Percentiles rank a stretch among this genome's conserved stretches.
Conservation (phyloP, 768 basidiomycete species). For the Lanmaoa pseudosensibilis region DNA sequence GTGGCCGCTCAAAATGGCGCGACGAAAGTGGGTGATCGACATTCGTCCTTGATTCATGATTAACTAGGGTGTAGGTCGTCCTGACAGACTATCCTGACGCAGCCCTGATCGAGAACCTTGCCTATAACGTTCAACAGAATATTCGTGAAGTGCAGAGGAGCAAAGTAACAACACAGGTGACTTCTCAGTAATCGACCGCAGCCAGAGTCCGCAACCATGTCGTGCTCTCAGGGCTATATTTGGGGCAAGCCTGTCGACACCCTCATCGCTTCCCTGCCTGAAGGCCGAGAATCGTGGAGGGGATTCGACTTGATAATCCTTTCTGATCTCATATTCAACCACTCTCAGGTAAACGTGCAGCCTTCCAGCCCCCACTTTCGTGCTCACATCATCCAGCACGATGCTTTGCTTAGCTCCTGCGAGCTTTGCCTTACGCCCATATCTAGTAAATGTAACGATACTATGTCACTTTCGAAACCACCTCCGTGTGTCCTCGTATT, state of each 20-base stretch:
- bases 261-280: conserved; percentile 31
- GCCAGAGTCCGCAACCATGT: conserved; percentile 9
- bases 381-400: conserved; percentile 53
- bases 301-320: conserved; percentile 81
- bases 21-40: conserved; percentile 43
- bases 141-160: conserved; percentile 27
- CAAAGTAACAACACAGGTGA: conserved; percentile 36
- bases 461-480: conserved; percentile 4
- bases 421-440: conserved; percentile 39
- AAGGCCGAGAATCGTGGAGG: conserved; percentile 13
- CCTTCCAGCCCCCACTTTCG: not conserved
- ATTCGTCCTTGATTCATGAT: not conserved
- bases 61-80: conserved; percentile 53
- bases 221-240: conserved; percentile 61
- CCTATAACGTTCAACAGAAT: conserved; percentile 66
- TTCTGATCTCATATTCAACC: conserved; percentile 93
- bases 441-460: conserved; percentile 18
- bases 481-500: conserved; percentile 69
- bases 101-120: conserved; percentile 71
- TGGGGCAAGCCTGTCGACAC: conserved; percentile 64
- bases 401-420: conserved; percentile 76
- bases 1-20: conserved; percentile 73
- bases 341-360: conserved; percentile 66
- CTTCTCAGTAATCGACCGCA: conserved; percentile 31
- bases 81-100: conserved; percentile 92